Percentiles rank a stretch among this genome's conserved stretches.
phyloP scores from a whole-genome alignment of 2,329 filamentous ascomycete genomes.

The Alternaria triticina region DNA sequence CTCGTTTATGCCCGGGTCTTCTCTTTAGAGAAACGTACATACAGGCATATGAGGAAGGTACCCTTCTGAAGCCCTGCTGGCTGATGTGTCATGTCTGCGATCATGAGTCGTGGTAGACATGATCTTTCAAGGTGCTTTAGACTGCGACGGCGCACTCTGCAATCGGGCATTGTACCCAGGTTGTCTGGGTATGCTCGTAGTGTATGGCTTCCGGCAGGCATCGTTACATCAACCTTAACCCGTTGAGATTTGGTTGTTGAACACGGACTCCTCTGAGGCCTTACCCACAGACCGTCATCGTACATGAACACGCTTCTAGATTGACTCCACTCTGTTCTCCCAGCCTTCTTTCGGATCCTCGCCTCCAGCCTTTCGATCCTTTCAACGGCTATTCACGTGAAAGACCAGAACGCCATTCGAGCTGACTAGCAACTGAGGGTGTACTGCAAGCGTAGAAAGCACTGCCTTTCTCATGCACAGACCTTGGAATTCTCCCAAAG shows the following conservation, averaged over 20 bases:
- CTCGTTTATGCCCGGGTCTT: neutral
- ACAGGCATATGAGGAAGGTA: neutral
- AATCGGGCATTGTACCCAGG: neutral
- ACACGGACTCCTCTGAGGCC: neutral
- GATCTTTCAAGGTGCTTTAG: neutral
- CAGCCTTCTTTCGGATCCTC: neutral
- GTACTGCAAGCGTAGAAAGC: neutral
- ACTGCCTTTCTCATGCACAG: neutral
- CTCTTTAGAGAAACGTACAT: neutral
- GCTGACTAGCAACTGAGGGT: neutral
- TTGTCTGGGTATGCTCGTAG: neutral
- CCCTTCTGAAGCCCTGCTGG: neutral
- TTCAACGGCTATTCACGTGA: neutral
- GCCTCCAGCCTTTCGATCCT: neutral
- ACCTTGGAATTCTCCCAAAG: neutral
- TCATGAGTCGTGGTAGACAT: neutral
- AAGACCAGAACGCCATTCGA: neutral
- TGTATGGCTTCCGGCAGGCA: neutral
- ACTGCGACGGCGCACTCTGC: neutral
- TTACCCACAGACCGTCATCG: constrained; percentile 5
- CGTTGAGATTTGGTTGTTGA: neutral
- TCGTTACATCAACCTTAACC: neutral
- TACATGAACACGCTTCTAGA: constrained; percentile 4
- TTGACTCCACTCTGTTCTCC: neutral
- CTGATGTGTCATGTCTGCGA: neutral